Evolutionary conservation across 1,284 basidiomycete genomes (phyloP).

Genomic region (Microbotryum silenes-acaulis): DNA sequence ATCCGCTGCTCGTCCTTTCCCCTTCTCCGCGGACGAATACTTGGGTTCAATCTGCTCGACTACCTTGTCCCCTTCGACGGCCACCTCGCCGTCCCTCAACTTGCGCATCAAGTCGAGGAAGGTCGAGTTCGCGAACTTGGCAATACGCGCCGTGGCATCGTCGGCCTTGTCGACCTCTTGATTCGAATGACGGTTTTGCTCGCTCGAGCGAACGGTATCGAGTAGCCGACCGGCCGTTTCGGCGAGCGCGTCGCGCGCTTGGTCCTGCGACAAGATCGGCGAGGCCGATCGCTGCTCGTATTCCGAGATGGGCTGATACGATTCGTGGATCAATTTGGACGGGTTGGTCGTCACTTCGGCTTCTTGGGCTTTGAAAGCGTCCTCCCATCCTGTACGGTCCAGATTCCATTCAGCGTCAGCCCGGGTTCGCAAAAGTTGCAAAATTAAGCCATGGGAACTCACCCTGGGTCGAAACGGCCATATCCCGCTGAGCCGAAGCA

Average conservation of each 20-base stretch:
- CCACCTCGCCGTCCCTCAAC: constrained; percentile 71
- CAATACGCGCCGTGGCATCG: constrained; percentile 48
- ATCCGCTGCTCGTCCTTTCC: constrained; percentile 39
- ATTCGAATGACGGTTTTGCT: background rate
- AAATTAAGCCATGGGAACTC: background rate
- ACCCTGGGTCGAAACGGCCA: background rate
- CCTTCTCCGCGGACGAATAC: constrained; percentile 39
- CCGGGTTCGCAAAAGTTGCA: too few relatives aligned
- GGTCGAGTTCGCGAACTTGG: constrained; percentile 79
- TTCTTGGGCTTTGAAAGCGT: background rate
- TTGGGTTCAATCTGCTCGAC: constrained; percentile 45
- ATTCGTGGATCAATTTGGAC: background rate
- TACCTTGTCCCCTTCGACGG: constrained; percentile 72
- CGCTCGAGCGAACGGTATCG: constrained; percentile 35
- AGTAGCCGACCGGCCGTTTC: constrained; percentile 41
- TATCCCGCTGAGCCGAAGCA: background rate
- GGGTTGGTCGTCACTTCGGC: background rate
- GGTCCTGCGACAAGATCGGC: constrained; percentile 14
- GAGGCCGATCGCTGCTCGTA: background rate
- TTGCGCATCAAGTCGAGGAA: constrained; percentile 83
- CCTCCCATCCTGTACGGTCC: background rate
- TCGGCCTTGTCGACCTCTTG: constrained; percentile 5
- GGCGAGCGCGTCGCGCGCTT: constrained; percentile 39
- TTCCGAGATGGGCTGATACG: constrained; percentile 6
- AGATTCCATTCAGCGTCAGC: too few relatives aligned